These are phyloP conservation scores for Heliamphora pulchella DNA, from an alignment of 179 eudicot genomes.

Conservation along the genomic window DNA sequence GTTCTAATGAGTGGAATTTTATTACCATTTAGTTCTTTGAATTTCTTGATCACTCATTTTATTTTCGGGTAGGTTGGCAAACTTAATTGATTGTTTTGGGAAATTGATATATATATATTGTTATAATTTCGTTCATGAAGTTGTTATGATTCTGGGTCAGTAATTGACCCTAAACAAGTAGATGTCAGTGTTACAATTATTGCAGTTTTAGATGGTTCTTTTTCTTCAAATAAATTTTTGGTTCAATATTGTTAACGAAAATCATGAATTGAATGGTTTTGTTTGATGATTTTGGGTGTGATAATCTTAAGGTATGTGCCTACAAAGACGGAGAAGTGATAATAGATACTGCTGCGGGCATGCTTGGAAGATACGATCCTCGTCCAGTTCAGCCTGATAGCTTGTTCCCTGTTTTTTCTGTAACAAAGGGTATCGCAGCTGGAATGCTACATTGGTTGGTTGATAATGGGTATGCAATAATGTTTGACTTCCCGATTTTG, in stretches of 20 bases:
- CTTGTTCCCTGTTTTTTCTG: conserved; percentile 89
- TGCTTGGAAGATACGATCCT: conserved; percentile 93
- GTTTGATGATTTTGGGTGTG: not conserved
- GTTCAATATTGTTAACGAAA: not conserved
- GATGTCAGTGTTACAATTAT: not conserved
- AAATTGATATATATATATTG: not conserved
- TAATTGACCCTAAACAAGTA: not conserved
- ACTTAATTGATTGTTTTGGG: not conserved
- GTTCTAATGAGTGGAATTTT: not conserved
- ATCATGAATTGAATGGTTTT: not conserved
- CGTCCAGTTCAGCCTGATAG: conserved; percentile 97
- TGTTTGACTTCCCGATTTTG: not conserved
- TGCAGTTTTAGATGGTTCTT: not conserved
- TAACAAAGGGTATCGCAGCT: conserved; percentile 82
- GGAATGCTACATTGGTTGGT: conserved; percentile 93
- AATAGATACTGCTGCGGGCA: conserved; percentile 94
- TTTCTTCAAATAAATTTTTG: not conserved
- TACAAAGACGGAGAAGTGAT: conserved; percentile 95
- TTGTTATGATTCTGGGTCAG: not conserved
- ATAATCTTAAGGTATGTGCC: conserved; percentile 68
- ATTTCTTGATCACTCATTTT: too few species aligned
- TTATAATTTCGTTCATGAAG: not conserved
- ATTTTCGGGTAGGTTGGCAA: not conserved
- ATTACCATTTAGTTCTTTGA: too few species aligned
- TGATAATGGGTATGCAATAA: conserved; percentile 58